These are phyloP conservation scores for Botrytis paeoniae DNA, from an alignment of 2,329 filamentous ascomycete species.

Conservation along the genomic window DNA sequence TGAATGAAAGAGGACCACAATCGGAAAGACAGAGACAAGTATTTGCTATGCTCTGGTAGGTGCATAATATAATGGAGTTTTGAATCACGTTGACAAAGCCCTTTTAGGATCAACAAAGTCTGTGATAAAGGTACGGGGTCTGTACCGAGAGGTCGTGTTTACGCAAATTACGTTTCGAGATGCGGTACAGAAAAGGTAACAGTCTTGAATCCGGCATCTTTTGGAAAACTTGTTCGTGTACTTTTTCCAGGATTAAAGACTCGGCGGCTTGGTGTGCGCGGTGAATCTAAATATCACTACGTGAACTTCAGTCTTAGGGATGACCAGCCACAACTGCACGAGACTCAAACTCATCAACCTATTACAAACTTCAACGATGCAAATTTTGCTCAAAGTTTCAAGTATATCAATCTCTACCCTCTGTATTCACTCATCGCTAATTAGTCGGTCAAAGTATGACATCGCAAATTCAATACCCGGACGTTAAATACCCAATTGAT, in stretches of 20 bases:
- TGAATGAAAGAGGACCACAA: slow-evolving; percentile 75
- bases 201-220: slow-evolving; percentile 92
- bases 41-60: slow-evolving; percentile 85
- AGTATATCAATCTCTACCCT: slow-evolving; percentile 41
- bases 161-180: slow-evolving; percentile 89
- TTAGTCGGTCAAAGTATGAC: slow-evolving; percentile 31
- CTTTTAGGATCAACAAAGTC: slow-evolving; percentile 65
- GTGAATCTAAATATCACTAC: slow-evolving; percentile 98
- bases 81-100: slow-evolving; percentile 21
- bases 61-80: slow-evolving; percentile 20
- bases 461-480: slow-evolving; percentile 32
- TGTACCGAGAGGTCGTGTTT: slow-evolving; percentile 88
- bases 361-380: slow-evolving; percentile 50
- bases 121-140: slow-evolving; percentile 77
- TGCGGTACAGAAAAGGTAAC: slow-evolving; percentile 93
- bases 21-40: slow-evolving; percentile 81
- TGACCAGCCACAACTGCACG: slow-evolving; percentile 42
- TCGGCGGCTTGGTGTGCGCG: slow-evolving; percentile 82
- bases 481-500: slow-evolving; percentile 38
- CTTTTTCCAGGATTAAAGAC: slow-evolving; percentile 96
- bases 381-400: slow-evolving; percentile 50
- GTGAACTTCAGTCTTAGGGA: slow-evolving; percentile 62
- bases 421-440: slow-evolving; percentile 21
- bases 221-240: slow-evolving; percentile 94
- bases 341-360: slow-evolving; percentile 46